Evolutionary conservation across 2,329 filamentous ascomycete genomes (phyloP), one percentile per base, ranked within the genome.

Genomic region (Botrytis pseudocinerea): DNA sequence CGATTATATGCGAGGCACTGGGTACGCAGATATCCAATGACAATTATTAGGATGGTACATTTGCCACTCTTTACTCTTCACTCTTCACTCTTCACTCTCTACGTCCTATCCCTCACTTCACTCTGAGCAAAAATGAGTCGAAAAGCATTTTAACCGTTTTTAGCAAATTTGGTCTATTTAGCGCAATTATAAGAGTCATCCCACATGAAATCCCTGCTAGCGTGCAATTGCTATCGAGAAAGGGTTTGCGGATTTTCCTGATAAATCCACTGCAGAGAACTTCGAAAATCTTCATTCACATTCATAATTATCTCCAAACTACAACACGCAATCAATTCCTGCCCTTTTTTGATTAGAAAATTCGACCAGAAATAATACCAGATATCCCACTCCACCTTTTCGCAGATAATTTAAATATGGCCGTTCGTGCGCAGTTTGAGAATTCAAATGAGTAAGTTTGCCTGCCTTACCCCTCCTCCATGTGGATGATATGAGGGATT

Each of bases 401-500:
- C 35, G 18, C 54, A 38, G 44, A 42, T 28, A 51, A n/a, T 44
- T 70, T 46, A 79, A 85, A 79, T 80, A 91, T 91, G 90, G 89
- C 90, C 81, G 89, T 91, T 73, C 88, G 90, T 81, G 89, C 90
- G 78, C 89, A 94, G 82, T 96, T 96, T 82, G 93, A 96, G 85
- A 95, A 95, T 86, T 95, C 92, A 80, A 95, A 95, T 85, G 93
- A 96, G 93, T 95, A 86, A 82, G 91, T 85, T 65, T 69, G 70
- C 48, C 48, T 74, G 75, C 65, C 74, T 74, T 72, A 69, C 72
- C 75, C 70, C 42, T 65, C 69, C 74, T 73, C 73, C 9, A 40
- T 57, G 62, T 42, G 25, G n/a, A 68, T 57, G 35, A 42, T 64
- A n/a, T 42, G 44, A 54, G 65, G 44, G 38, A 54, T 51, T 51